These are phyloP conservation scores for Domatiomyces globalis DNA, from an alignment of 2,329 filamentous ascomycete genomes.

Conservation along the genomic window DNA sequence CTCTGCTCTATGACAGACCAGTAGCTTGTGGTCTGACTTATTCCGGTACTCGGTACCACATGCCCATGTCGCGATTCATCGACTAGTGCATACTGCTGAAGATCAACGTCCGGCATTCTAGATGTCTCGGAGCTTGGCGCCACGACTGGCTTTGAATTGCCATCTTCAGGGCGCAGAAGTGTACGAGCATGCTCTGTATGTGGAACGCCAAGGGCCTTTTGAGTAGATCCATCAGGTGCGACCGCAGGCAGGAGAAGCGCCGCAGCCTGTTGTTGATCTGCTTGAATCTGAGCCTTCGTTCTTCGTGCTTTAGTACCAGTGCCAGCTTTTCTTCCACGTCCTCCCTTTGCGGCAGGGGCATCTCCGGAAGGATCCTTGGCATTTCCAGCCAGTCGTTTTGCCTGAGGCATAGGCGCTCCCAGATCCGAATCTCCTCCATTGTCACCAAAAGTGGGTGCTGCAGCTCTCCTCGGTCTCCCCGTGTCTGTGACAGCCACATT, in stretches of 20 bases:
- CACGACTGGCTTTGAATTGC: slow-evolving; percentile 5
- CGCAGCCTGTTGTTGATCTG: slow-evolving; percentile 11
- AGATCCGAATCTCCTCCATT: slow-evolving; percentile 18
- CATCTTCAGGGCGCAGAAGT: slow-evolving; percentile 9
- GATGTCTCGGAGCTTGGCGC: background rate
- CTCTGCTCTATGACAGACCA: slow-evolving; percentile 38
- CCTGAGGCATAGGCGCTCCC: slow-evolving; percentile 20
- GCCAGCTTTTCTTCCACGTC: slow-evolving; percentile 16
- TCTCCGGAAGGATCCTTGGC: slow-evolving; percentile 19
- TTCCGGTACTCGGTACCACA: slow-evolving; percentile 1
- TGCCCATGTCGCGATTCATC: slow-evolving; percentile 3
- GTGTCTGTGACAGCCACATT: slow-evolving; percentile 34
- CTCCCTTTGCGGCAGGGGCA: slow-evolving; percentile 15
- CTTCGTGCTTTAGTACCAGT: slow-evolving; percentile 14
- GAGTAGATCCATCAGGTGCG: slow-evolving; percentile 8
- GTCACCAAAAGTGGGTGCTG: slow-evolving; percentile 36
- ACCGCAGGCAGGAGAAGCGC: slow-evolving; percentile 3
- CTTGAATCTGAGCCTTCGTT: slow-evolving; percentile 18
- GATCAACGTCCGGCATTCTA: slow-evolving; percentile 2
- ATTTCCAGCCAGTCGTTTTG: slow-evolving; percentile 20
- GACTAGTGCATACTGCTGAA: slow-evolving; percentile 5
- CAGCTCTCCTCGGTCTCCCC: slow-evolving; percentile 35
- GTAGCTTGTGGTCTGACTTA: slow-evolving; percentile 34
- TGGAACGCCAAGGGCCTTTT: slow-evolving; percentile 4
- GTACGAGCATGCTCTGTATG: slow-evolving; percentile 11